Evolutionary conservation across 1,284 basidiomycete species (phyloP), one percentile per base, ranked within the genome.

Genomic region (Cryptococcus maquisensis): DNA sequence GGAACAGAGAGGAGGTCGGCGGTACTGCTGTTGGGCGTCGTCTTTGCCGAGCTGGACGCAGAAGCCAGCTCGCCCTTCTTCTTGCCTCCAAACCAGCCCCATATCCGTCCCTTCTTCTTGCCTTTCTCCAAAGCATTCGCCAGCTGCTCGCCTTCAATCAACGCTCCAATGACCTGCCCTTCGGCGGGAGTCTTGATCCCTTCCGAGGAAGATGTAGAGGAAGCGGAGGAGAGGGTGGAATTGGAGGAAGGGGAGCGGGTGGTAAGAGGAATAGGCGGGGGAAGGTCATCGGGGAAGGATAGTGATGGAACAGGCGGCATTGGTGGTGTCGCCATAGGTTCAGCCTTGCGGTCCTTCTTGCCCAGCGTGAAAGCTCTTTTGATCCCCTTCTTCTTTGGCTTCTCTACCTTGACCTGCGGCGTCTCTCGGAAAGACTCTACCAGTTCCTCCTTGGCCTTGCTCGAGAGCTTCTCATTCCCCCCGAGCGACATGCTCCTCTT

Each of bases 181-280:
- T 67, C 66, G 9, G 28, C 49, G 2, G 72, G 72, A 1, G 72
- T 74, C 41, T 63, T 57, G 23, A 65, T 49, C 2, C 63, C 72
- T 39, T 73, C 69, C 46, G 57, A 65, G 10, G 63, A 66, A 49
- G 59, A 64, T 9, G 60, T 61, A 9, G 69, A 72, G 24, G 59
- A 61, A 15, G 59, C 56, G 32, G 64, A 67, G 21, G 58, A 60
- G 26, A 60, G 26, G 4, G 59, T 61, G 40, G 64, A 66, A 51
- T 59, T 55, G 37, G 61, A 59, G 3, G 69, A 72, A 37, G 56
- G 61, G 12, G 67, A 65, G 16, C 70, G 62, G 9, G 59, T 55
- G 0, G 65, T 58, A 49, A 64, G 54, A 1, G 64, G 63, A 7
- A 64, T 68, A 10, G 66, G 64, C 24, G 44, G 35, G 44, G 15